Evolutionary conservation across 768 basidiomycete genomes (phyloP), one percentile per base, ranked within the genome.

Genomic region (Kwoniella bestiolae): DNA sequence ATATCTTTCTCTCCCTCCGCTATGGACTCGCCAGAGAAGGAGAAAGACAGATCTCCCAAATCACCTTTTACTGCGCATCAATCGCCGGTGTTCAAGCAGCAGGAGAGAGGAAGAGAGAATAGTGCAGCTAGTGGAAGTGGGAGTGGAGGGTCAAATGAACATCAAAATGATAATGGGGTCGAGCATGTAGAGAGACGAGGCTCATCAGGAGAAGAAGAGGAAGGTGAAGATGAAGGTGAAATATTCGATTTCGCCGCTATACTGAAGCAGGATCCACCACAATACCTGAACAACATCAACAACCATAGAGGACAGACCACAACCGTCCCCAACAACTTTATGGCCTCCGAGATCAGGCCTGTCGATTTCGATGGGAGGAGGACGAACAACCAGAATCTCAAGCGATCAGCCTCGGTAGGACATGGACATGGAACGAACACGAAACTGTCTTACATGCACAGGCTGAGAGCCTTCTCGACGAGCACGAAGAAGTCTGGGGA

Each of bases 231-330:
- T 32, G 7, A 51, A 21, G 70, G 63, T 2, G 60, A 57, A n/a
- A 49, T 50, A 23, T 55, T 72, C 21, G 71, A 69, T 55, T 69
- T 72, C 45, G 63, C 67, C 31, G 45, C 65, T 41, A 69, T 72
- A 61, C 46, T 72, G 21, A 50, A 65, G 9, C 45, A 28, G 25
- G 67, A 55, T 25, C 52, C 52, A 55, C 52, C 52, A 6, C 52
- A 55, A n/a, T 9, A 34, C 18, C 29, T 21, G n/a, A 21, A 34
- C 52, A 41, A 11, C 18, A 16, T 14, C 14, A 16, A 41, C 18
- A 1, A 16, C 38, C 12, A 41, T 2, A 41, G 11, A 41, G 18
- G 18, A 14, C 38, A 41, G 18, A 41, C 12, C 1, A 41, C 3
- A 18, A 41, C 38, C 18, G 12, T 2, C 38, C 12, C 18, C 12